A percentile compares a stretch with the other conserved stretches of the same genome.
phyloP scores from a whole-genome alignment of 805 yeast genomes.

The Candida broadrunensis region DNA sequence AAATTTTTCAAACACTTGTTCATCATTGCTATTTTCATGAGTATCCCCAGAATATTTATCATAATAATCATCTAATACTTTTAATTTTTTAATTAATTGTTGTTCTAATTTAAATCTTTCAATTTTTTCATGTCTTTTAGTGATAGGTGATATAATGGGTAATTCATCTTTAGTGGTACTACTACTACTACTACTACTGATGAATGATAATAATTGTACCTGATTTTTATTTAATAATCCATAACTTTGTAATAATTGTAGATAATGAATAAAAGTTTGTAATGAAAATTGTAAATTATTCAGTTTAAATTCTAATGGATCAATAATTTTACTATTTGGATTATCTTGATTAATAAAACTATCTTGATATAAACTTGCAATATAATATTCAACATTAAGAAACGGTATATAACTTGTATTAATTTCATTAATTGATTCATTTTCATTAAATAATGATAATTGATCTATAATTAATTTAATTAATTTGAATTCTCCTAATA shows the following conservation, averaged over 20 bases:
- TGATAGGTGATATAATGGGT: slow-evolving; percentile 25
- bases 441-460: slow-evolving; percentile 57
- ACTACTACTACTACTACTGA: slow-evolving; percentile 1
- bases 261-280: slow-evolving; percentile 41
- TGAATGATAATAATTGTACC: slow-evolving; percentile 6
- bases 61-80: slow-evolving; percentile 30
- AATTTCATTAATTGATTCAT: slow-evolving; percentile 66
- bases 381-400: slow-evolving; percentile 55
- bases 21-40: slow-evolving; percentile 13
- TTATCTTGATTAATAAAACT: slow-evolving; percentile 8
- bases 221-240: slow-evolving; percentile 16
- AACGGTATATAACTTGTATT: slow-evolving; percentile 61
- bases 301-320: slow-evolving; percentile 19
- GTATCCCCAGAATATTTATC: slow-evolving; percentile 2
- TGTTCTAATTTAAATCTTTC: slow-evolving; percentile 62
- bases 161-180: background rate
- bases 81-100: slow-evolving; percentile 45
- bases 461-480: slow-evolving; percentile 42
- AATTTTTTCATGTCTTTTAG: slow-evolving; percentile 68
- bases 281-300: slow-evolving; percentile 31
- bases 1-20: slow-evolving; percentile 23
- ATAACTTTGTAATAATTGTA: slow-evolving; percentile 45
- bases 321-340: slow-evolving; percentile 26
- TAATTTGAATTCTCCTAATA: slow-evolving; percentile 42
- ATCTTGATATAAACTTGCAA: slow-evolving; percentile 34